Percentiles rank a stretch among this genome's conserved stretches.
phyloP scores from a whole-genome alignment of 2,329 filamentous ascomycete species.

The Bipolaris cookei region DNA sequence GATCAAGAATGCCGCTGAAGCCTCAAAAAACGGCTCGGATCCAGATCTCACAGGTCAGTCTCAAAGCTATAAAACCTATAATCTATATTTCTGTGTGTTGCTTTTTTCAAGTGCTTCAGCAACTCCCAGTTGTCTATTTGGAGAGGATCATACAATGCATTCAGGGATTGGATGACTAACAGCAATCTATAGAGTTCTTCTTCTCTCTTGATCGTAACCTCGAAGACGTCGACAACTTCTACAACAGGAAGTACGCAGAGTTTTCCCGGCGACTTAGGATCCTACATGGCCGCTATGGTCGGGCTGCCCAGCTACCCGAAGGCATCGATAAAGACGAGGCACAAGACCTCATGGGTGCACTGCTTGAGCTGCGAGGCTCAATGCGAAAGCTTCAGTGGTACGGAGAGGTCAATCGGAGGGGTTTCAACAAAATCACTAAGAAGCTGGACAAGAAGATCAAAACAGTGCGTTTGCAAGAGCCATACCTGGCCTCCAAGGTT shows the following conservation, averaged over 20 bases:
- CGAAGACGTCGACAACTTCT: conserved; percentile 95
- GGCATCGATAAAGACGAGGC: conserved; percentile 85
- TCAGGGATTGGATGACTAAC: conserved; percentile 11
- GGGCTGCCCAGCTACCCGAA: conserved; percentile 70
- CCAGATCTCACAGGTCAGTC: conserved; percentile 88
- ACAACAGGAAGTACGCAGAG: conserved; percentile 93
- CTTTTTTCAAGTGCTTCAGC: not conserved
- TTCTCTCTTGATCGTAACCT: conserved; percentile 95
- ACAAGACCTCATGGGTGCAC: conserved; percentile 86
- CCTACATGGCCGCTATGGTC: conserved; percentile 85
- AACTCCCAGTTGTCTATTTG: not conserved
- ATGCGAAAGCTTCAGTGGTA: conserved; percentile 96
- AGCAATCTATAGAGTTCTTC: conserved; percentile 77
- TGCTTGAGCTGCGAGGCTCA: conserved; percentile 86
- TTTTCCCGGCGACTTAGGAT: conserved; percentile 82
- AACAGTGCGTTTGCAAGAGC: conserved; percentile 75
- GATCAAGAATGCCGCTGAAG: conserved; percentile 78
- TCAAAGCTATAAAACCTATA: not conserved
- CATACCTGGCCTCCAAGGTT: conserved; percentile 89
- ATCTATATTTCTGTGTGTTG: not conserved
- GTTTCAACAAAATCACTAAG: conserved; percentile 98
- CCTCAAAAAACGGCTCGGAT: conserved; percentile 70
- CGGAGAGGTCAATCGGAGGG: conserved; percentile 91
- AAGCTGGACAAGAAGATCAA: conserved; percentile 96
- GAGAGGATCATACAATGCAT: not conserved